These are phyloP conservation scores for Yamadazyma buinensis DNA, from an alignment of 1,139 yeast genomes.

Conservation along the genomic window DNA sequence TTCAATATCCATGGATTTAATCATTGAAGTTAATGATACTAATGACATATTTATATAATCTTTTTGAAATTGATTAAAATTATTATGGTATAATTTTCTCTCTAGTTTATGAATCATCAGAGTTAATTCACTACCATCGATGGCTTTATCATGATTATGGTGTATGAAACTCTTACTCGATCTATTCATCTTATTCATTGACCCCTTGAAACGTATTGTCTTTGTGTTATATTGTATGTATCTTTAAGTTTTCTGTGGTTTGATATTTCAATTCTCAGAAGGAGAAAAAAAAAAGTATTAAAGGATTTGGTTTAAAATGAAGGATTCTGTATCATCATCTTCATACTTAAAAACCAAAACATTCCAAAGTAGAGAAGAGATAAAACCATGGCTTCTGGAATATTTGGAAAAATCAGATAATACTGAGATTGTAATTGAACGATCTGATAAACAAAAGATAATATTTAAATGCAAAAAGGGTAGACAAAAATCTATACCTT, in stretches of 20 bases:
- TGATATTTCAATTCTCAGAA: too few relatives aligned
- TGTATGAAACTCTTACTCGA: too few relatives aligned
- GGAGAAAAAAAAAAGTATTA: too few relatives aligned
- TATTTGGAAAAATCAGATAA: conserved; percentile 45
- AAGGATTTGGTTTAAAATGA: too few relatives aligned
- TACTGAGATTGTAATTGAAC: conserved; percentile 60
- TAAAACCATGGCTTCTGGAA: conserved; percentile 67
- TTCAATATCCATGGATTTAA: neutral
- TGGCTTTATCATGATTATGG: too few relatives aligned
- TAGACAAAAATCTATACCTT: conserved; percentile 13
- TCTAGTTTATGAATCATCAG: neutral
- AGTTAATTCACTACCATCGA: neutral
- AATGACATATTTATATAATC: conserved; percentile 11
- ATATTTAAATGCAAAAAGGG: conserved; percentile 61
- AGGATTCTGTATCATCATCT: neutral
- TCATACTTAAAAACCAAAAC: conserved; percentile 11
- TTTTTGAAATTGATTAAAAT: conserved; percentile 8
- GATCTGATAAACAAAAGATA: conserved; percentile 65
- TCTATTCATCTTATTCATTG: too few relatives aligned
- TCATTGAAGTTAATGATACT: conserved; percentile 6
- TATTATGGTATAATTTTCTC: neutral
- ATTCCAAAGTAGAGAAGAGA: conserved; percentile 26
- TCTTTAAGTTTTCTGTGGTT: too few relatives aligned
- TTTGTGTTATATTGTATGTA: too few relatives aligned
- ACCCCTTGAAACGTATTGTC: too few relatives aligned